Conservation (phyloP, 306 rosid genomes). For the Trifolium subterraneum region DNA sequence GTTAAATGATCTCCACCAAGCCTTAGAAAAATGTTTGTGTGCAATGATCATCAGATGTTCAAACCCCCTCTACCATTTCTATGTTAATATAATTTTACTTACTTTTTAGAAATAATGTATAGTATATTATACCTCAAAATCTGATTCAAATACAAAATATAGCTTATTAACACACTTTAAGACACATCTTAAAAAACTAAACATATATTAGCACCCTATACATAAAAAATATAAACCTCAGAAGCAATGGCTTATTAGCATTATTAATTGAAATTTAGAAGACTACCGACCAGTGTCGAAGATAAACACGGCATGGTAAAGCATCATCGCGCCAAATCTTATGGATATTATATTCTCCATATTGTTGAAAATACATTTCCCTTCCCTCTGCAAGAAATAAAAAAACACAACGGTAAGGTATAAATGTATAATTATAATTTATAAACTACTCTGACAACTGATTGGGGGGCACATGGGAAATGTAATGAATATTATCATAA, state of each 20-base stretch:
- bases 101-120: background rate
- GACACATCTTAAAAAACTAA: background rate
- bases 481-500: background rate
- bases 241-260: background rate
- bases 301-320: constrained; percentile 91
- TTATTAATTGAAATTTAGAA: background rate
- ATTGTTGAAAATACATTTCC: constrained; percentile 66
- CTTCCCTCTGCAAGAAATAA: constrained; percentile 60
- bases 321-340: constrained; percentile 88
- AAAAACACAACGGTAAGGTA: background rate
- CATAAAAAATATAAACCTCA: background rate
- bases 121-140: background rate
- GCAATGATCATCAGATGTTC: background rate
- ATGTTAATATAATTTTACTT: background rate
- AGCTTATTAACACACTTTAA: background rate
- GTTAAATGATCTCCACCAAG: background rate
- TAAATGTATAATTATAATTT: background rate
- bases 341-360: constrained; percentile 64
- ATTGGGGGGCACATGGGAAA: constrained; percentile 1
- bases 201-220: background rate
- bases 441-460: background rate
- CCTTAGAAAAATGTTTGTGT: background rate
- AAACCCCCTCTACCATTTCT: background rate
- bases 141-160: background rate
- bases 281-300: constrained; percentile 79